These are phyloP conservation scores for Amanita jacksonii DNA, from an alignment of 768 basidiomycete species.

Conservation along the genomic window DNA sequence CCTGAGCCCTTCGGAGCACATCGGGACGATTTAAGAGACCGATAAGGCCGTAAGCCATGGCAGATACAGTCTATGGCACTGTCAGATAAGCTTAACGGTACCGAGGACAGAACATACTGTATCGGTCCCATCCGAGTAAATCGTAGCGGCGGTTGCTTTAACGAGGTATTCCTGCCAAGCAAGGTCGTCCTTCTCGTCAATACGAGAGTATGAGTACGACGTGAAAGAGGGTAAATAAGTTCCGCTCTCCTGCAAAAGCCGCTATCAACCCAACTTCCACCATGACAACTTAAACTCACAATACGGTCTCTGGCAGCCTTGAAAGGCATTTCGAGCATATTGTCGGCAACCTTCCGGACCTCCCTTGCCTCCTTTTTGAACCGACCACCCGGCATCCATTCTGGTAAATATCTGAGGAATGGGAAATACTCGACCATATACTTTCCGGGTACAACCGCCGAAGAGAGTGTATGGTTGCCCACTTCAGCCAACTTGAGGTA, in stretches of 20 bases:
- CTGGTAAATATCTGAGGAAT: slow-evolving; percentile 35
- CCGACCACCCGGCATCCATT: slow-evolving; percentile 50
- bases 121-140: slow-evolving; percentile 4
- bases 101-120: slow-evolving; percentile 18
- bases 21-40: slow-evolving; percentile 23
- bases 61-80: too few species aligned
- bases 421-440: slow-evolving; percentile 38
- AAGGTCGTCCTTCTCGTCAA: too few species aligned
- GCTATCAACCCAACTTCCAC: background rate
- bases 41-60: slow-evolving; percentile 28
- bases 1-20: slow-evolving; percentile 25
- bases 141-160: background rate
- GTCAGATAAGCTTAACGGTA: slow-evolving; percentile 21
- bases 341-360: slow-evolving; percentile 30
- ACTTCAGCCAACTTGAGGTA: slow-evolving; percentile 32
- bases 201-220: background rate
- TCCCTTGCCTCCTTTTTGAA: slow-evolving; percentile 42
- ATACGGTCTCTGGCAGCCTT: slow-evolving; percentile 17
- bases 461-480: slow-evolving; percentile 23
- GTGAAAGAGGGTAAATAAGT: background rate
- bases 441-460: slow-evolving; percentile 29
- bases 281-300: slow-evolving; percentile 12
- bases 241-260: background rate
- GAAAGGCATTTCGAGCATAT: slow-evolving; percentile 30
- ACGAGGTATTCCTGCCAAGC: too few species aligned